Base-by-base conservation (phyloP, 768 basidiomycete species). In the Tephrocybe sp. region DNA sequence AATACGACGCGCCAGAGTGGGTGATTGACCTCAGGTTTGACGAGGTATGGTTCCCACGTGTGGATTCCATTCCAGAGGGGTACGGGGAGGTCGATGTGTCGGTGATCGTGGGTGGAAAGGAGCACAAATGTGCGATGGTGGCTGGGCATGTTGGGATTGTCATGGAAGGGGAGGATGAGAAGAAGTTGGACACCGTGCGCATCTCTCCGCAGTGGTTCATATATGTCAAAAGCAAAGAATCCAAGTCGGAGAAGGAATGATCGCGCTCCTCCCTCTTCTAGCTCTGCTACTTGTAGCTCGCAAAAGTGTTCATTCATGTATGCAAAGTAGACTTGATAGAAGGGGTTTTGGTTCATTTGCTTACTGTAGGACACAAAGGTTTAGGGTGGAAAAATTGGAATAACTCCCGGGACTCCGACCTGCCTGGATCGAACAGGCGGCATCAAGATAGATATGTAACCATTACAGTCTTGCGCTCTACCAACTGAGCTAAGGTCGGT, bases 401-500 rank as follows among this genome's bases (percentile, higher is more conserved):
- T n/a, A n/a, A n/a, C n/a, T n/a, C n/a, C n/a, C n/a, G n/a, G n/a
- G n/a, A 1, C 16, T 34, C 44, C 44, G 44, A 44, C 44, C 44
- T 44, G 44, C 44, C 44, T 44, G 44, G 44, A 43, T 43, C 28
- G 42, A n/a, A n/a, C n/a, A n/a, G n/a, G n/a, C n/a, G n/a, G n/a
- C n/a, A n/a, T n/a, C 32, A 15, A n/a, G 32, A 34, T 34, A 15
- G 28, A 6, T 7, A 30, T 7, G 28, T 21, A 51, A 18, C 49
- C 49, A 34, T 47, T 47, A 47, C 51, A 47, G 51, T 52, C 69
- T 71, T 58, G 64, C 66, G 72, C 72, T 73, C 72, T 74, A 69
- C 71, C 72, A 73, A 67, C 72, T 74, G 70, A 74, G 71, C 71
- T 73, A 74, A 67, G 65, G 65, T 67, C 63, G 69, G 69, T 4